Base-by-base conservation (phyloP, 2,329 filamentous ascomycete genomes). In the Beauveria scarabaeidicola region DNA sequence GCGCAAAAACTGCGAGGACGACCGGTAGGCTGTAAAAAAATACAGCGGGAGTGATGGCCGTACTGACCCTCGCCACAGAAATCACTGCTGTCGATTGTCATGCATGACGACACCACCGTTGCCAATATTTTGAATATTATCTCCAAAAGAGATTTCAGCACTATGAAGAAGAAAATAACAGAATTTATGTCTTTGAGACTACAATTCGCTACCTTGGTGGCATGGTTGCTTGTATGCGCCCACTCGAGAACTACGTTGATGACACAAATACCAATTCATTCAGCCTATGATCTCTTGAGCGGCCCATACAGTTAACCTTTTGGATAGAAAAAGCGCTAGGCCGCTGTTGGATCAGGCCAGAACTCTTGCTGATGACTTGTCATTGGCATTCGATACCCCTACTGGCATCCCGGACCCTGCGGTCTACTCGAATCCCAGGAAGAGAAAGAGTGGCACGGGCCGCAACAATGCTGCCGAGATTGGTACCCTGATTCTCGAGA, bases 171-270 rank as follows among this genome's bases (percentile, higher is more conserved):
- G 54, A 58, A 3, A 67, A 77, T 3, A 71, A 77, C 1, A 72
- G 77, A 13, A 84, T 96, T 52, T 92, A 88, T 41, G 73, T 96
- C 5, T 96, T 96, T 67, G 91, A 96, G 73, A 95, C 90, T 0
- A 96, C 90, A 0, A 96, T 96, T 68, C 86, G 91, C 25, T 96
- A 96, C 67, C 75, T 96, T 1, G 91, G 84, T 9, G 91, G 91
- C 17, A 78, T 96, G 67, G 69, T 96, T 10, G 88, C 90, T 2
- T 89, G 86, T 81, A 63, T 21, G 66, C 52, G 15, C 6, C 36
- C 11, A 13, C 19, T 11, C 2, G 7, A n/a, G 27, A 38, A 10
- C 6, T 6, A 15, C 15, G 5, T n/a, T 40, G 3, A 10, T 3
- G 32, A 2, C 10, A 17, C 13, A 13, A 27, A 15, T 32, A 41